phyloP scores from a whole-genome alignment of 768 basidiomycete genomes.

The Mycena metata region DNA sequence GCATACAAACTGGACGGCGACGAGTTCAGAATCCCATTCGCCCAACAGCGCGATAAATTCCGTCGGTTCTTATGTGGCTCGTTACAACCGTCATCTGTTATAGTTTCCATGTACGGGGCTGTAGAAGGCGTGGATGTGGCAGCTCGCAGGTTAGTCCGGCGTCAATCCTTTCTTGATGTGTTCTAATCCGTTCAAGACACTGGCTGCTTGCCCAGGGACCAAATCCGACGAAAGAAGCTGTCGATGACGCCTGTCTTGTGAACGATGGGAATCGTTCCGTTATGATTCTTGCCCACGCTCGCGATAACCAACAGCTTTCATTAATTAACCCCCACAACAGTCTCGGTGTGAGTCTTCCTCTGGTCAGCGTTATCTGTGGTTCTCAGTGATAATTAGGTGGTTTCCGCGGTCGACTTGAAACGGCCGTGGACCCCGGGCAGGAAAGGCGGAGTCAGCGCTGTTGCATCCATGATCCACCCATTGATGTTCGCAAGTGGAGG shows the following conservation, averaged over 20 bases:
- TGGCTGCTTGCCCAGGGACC: constrained; percentile 32
- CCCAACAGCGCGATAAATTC: constrained; percentile 51
- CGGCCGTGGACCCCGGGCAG: constrained; percentile 52
- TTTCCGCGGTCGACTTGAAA: constrained; percentile 32
- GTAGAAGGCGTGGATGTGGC: constrained; percentile 48
- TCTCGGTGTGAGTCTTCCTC: constrained; percentile 41
- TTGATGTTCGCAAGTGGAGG: constrained; percentile 63
- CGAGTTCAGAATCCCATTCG: constrained; percentile 36
- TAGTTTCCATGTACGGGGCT: constrained; percentile 56
- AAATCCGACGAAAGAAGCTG: constrained; percentile 44
- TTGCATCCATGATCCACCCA: constrained; percentile 57
- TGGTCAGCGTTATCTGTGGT: neutral
- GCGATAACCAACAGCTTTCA: constrained; percentile 52
- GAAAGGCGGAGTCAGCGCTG: constrained; percentile 57
- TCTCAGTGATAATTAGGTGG: constrained; percentile 18
- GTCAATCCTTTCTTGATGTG: constrained; percentile 11
- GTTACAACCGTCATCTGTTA: constrained; percentile 39
- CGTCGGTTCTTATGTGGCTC: constrained; percentile 51
- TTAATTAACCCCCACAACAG: constrained; percentile 36
- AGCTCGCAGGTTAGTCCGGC: constrained; percentile 40
- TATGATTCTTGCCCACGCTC: constrained; percentile 55
- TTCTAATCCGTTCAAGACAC: constrained; percentile 35
- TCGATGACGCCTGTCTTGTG: constrained; percentile 61
- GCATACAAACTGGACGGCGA: constrained; percentile 30
- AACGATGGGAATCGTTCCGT: constrained; percentile 41